phyloP scores from a whole-genome alignment of 1,139 yeast genomes.

The Geotrichum cucujoidarum region DNA sequence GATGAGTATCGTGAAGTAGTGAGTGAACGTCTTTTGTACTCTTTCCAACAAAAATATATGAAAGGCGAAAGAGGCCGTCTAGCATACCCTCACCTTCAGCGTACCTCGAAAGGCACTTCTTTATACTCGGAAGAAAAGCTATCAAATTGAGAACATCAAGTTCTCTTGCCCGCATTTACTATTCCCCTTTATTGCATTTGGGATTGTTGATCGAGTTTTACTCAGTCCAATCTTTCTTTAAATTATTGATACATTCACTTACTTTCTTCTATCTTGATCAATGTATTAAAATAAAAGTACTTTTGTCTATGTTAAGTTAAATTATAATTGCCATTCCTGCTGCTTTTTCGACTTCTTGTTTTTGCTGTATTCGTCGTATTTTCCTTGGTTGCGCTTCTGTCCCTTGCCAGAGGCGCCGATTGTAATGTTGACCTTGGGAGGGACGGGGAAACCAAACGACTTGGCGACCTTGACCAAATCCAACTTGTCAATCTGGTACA shows the following conservation, averaged over 20 bases:
- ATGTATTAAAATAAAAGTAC: no score
- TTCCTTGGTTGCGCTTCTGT: constrained; percentile 8
- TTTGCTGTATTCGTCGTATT: constrained; percentile 7
- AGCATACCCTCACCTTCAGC: constrained; percentile 13
- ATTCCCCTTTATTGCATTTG: no score
- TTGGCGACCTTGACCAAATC: constrained; percentile 93
- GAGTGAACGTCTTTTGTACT: neutral
- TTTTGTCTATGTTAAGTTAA: no score
- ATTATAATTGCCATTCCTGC: neutral
- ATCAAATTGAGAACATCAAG: no score
- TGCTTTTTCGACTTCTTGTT: constrained; percentile 17
- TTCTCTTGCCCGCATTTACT: no score
- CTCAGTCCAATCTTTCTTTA: no score
- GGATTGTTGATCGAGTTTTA: no score
- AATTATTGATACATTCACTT: no score
- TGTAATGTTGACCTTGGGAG: constrained; percentile 94
- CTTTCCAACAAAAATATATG: constrained; percentile 3
- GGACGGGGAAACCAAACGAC: constrained; percentile 89
- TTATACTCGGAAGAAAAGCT: no score
- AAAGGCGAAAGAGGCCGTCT: constrained; percentile 9
- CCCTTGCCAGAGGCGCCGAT: constrained; percentile 80
- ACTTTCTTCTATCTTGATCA: no score
- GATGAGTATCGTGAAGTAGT: no score
- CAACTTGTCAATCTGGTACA: constrained; percentile 89
- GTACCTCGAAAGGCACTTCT: no score